These are phyloP conservation scores for Arthrobotrys pseudoclavata DNA, from an alignment of 2,329 filamentous ascomycete species.

Conservation along the genomic window DNA sequence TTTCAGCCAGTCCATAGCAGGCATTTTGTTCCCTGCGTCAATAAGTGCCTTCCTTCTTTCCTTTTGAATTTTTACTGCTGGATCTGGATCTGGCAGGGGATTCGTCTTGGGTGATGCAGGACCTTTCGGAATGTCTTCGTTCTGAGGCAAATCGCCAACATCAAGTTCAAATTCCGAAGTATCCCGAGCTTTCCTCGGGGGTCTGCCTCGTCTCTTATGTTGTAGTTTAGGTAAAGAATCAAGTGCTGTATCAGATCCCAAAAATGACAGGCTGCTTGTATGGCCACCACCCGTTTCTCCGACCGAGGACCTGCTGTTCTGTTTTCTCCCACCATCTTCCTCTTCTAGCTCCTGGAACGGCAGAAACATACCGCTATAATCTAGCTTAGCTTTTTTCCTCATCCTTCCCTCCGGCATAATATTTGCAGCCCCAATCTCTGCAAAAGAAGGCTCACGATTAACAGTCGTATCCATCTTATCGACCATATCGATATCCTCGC, in stretches of 20 bases:
- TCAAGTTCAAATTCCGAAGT: not conserved
- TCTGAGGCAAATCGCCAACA: not conserved
- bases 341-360: slow-evolving; percentile 4
- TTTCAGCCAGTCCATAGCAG: slow-evolving; percentile 11
- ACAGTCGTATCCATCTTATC: slow-evolving; percentile 5
- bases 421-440: not conserved
- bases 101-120: not conserved
- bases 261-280: not conserved
- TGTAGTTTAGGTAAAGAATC: slow-evolving; percentile 12
- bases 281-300: not conserved
- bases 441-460: not conserved
- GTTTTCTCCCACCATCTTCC: slow-evolving; percentile 1
- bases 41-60: slow-evolving; percentile 20
- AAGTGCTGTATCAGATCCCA: not conserved
- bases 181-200: slow-evolving; percentile 5
- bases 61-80: not conserved
- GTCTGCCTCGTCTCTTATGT: slow-evolving; percentile 51
- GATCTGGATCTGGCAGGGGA: too few relatives aligned
- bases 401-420: slow-evolving; percentile 20
- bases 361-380: slow-evolving; percentile 36
- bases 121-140: not conserved
- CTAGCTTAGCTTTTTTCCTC: slow-evolving; percentile 35
- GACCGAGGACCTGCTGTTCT: not conserved
- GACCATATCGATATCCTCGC: not conserved
- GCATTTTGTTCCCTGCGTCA: slow-evolving; percentile 8